A percentile compares a stretch with the other conserved stretches of the same genome.
These are phyloP conservation scores for Monilinia aucupariae DNA, from an alignment of 2,329 filamentous ascomycete genomes.

Conservation along the genomic window DNA sequence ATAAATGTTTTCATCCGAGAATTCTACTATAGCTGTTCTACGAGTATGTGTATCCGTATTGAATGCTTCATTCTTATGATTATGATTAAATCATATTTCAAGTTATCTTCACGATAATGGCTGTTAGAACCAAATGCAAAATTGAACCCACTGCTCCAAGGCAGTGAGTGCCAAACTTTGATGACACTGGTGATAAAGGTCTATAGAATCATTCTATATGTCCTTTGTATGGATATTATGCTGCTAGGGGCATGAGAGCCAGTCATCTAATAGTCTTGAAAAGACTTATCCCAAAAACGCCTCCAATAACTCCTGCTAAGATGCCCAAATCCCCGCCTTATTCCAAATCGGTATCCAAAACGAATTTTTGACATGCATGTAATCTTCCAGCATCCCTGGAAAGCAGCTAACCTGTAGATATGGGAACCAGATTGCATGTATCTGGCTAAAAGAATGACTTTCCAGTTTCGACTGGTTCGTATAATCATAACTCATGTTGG, in stretches of 20 bases:
- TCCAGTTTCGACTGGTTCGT: not conserved
- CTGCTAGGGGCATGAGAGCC: not conserved
- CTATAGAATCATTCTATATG: slow-evolving; percentile 2
- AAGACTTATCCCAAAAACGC: not conserved
- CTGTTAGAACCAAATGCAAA: not conserved
- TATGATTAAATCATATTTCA: not conserved
- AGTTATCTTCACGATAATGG: not conserved
- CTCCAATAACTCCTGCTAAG: not conserved
- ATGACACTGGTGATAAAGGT: not conserved
- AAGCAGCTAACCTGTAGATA: not conserved
- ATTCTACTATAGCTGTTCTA: not conserved
- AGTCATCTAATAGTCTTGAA: not conserved
- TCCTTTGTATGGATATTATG: not conserved
- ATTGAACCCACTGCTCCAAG: not conserved
- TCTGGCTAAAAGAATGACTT: slow-evolving; percentile 3
- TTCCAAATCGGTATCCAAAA: slow-evolving; percentile 11
- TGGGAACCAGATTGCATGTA: not conserved
- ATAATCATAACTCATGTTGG: slow-evolving; percentile 3
- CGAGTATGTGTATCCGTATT: not conserved
- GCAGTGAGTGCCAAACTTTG: not conserved
- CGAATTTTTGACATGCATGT: slow-evolving; percentile 7
- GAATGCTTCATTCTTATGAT: not conserved
- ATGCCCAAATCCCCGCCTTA: slow-evolving; percentile 8
- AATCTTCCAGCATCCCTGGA: not conserved
- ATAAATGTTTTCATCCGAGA: not conserved